Evolutionary conservation across 1,284 basidiomycete species (phyloP), one percentile per base, ranked within the genome.

Genomic region (Rhodotorula sp.): DNA sequence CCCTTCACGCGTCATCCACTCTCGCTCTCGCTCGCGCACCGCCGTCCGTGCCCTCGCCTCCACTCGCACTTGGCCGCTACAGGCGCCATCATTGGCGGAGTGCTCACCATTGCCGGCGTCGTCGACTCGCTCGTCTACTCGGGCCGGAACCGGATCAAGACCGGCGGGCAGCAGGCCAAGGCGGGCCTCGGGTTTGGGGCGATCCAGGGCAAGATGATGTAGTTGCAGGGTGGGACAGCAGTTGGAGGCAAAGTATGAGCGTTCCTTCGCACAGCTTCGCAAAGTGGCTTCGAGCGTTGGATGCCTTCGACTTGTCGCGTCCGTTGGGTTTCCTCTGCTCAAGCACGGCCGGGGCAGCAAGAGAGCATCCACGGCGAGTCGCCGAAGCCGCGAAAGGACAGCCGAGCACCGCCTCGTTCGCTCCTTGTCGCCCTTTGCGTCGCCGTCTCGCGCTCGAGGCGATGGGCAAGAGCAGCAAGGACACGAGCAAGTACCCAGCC

Each of bases 91-190:
- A 89, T 99, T 53, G 96, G 96, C 73, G 96, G 97, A 78, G 93
- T 99, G 13, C 84, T 99, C 62, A 99, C 97, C 1, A 89, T 99
- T 42, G 94, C 95, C 19, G 90, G 91, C 1, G 85, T 99, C n/a
- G 77, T 98, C 61, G 96, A 99, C 82, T 57, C 68, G 27, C 68
- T 75, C 65, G 75, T 76, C 44, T 71, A 72, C 53, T 34, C 34
- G 34, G 57, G 64, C 4, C 62, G 67, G 9, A 34, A 54, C 54
- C 25, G 69, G 48, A 49, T 76, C 14, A 69, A 68, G 64, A 52
- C 48, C 41, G 71, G 68, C 9, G 67, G 67, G 5, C 13, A n/a
- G 44, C 16, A 16, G 45, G 67, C 61, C 23, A 74, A 72, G 67
- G 59, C 67, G 56, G 74, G 74, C 2, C 50, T 76, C 27, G 74